Percentiles rank a stretch among this genome's conserved stretches.
These are phyloP conservation scores for Monosporascus sp. DNA, from an alignment of 2,329 filamentous ascomycete species.

Conservation along the genomic window DNA sequence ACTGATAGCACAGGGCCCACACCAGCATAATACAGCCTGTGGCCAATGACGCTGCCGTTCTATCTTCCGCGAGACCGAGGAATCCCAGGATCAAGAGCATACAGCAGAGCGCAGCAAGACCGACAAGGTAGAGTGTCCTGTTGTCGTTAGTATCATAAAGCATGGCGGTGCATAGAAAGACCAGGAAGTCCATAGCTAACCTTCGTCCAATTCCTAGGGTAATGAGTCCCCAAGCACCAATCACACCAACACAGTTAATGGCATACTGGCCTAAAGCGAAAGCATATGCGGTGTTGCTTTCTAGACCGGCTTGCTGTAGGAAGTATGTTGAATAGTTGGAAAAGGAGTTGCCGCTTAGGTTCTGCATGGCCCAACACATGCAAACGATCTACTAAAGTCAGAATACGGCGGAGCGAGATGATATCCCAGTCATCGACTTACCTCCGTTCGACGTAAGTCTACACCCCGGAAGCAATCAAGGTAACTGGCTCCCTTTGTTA, in stretches of 20 bases:
- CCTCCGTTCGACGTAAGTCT: conserved; percentile 73
- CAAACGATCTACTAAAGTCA: conserved; percentile 45
- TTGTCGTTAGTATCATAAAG: conserved; percentile 18
- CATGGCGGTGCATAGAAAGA: conserved; percentile 13
- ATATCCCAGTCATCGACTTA: conserved; percentile 28
- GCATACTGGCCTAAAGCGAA: conserved; percentile 61
- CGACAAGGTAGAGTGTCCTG: conserved; percentile 63
- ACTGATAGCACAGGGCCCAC: conserved; percentile 79
- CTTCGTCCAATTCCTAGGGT: conserved; percentile 68
- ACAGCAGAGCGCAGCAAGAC: conserved; percentile 63
- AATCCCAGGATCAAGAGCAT: conserved; percentile 85
- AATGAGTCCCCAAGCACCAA: conserved; percentile 80
- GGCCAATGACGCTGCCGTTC: conserved; percentile 60
- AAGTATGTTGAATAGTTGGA: conserved; percentile 62
- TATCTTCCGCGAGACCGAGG: conserved; percentile 67
- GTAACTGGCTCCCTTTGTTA: conserved; percentile 69
- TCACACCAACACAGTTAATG: conserved; percentile 74
- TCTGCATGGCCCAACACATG: conserved; percentile 60
- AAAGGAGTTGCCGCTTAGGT: conserved; percentile 58
- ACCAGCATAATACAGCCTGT: conserved; percentile 81
- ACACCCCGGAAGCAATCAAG: conserved; percentile 78
- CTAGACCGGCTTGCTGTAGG: conserved; percentile 53
- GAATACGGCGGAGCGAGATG: conserved; percentile 4
- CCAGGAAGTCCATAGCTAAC: conserved; percentile 5
- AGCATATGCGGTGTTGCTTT: conserved; percentile 45